A percentile compares a stretch with the other conserved stretches of the same genome.
Conservation (phyloP, 441 rosid species). For the Euphorbia schlechtendalii region DNA sequence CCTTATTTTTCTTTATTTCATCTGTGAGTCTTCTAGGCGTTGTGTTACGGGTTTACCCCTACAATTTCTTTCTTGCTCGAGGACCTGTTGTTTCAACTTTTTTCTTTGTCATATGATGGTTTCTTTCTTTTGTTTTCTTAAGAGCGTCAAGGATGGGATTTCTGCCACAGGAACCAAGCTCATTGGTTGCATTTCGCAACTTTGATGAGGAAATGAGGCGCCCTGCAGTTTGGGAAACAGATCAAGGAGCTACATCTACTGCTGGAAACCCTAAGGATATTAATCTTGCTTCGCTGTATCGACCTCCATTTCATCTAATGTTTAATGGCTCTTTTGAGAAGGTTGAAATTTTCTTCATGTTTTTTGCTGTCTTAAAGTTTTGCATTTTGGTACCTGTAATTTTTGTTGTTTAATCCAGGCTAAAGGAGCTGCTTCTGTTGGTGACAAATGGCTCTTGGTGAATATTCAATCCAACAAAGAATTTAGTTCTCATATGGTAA, state of each 20-base stretch:
- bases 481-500: constrained; percentile 98
- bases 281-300: constrained; percentile 85
- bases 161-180: constrained; percentile 41
- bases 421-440: constrained; percentile 57
- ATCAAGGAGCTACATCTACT: constrained; percentile 59
- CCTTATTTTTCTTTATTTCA: not conserved
- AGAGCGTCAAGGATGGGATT: constrained; percentile 50
- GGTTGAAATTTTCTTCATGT: constrained; percentile 30
- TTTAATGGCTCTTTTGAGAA: constrained; percentile 84
- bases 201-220: constrained; percentile 78
- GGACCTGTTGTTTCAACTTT: not conserved
- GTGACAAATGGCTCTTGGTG: constrained; percentile 89
- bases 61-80: not conserved
- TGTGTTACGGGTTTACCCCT: not conserved
- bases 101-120: constrained; percentile 4
- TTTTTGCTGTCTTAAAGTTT: constrained; percentile 1
- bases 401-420: constrained; percentile 41
- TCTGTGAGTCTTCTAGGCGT: not conserved
- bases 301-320: constrained; percentile 89
- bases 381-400: constrained; percentile 4
- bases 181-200: constrained; percentile 81
- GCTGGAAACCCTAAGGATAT: constrained; percentile 64
- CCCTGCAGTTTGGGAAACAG: constrained; percentile 93
- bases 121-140: constrained; percentile 9
- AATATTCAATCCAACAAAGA: constrained; percentile 88